Evolutionary conservation across 495 filamentous ascomycete species (phyloP), one percentile per base, ranked within the genome.

Genomic region (Neurospora terricola): DNA sequence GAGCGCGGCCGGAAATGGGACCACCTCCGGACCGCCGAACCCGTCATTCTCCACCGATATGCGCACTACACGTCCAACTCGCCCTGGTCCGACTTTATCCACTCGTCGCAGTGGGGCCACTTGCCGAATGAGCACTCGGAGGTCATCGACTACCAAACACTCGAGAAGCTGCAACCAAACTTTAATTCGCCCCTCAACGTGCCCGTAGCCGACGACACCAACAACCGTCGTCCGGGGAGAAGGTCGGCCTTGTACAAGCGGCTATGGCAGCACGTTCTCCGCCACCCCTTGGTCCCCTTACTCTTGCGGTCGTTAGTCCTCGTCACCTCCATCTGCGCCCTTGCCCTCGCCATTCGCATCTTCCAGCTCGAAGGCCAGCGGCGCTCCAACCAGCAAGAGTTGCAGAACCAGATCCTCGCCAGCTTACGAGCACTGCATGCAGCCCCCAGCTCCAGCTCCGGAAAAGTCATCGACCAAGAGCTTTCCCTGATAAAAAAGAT

Each of bases 231-330:
- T 38, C 42, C 62, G 10, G 75, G 73, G 6, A 72, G 79, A 71
- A 78, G 73, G 5, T 66, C 71, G 62, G 72, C 75, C 21, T 69
- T 81, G 10, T 77, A 83, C 74, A 86, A 89, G 79, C 82, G 84
- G 69, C 39, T 83, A 36, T 83, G 80, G 77, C 76, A 82, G 21
- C 78, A 81, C 78, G 85, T 94, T 18, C 79, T 98, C 72, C 86
- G 88, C 74, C 94, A 94, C 75, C 93, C 96, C 21, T 90, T 97
- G 66, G 90, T 97, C 9, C 96, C 96, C 1, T 82, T 98, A 71
- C 86, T 91, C 36, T 90, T 98, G 80, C 93, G 96, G 34, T 82
- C 95, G 16, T 91, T 88, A 11, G 93, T 97, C 6, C 89, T 96
- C 77, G 87, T 89, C 39, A 96, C 97, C 73, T 95, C 94, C 1